Evolutionary conservation across 2,329 filamentous ascomycete genomes (phyloP).

Genomic region (Apiospora kogelbergensis): DNA sequence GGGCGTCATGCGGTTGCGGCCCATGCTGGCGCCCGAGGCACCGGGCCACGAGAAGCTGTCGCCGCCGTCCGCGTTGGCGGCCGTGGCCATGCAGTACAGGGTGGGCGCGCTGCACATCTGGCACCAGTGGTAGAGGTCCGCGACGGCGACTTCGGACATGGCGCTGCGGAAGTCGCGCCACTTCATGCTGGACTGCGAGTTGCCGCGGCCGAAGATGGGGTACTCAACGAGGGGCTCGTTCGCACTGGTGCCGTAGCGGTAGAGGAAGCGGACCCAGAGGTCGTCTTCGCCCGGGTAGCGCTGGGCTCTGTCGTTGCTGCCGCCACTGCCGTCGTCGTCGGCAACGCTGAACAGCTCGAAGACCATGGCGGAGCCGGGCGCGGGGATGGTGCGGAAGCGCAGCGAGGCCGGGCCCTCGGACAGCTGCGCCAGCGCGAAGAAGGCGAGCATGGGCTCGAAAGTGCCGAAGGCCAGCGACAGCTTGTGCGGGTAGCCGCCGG

Average conservation of each 20-base stretch:
- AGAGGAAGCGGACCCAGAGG: constrained; percentile 56
- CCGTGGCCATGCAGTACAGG: constrained; percentile 37
- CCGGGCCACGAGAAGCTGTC: neutral
- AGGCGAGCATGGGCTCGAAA: constrained; percentile 54
- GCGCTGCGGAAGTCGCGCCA: constrained; percentile 38
- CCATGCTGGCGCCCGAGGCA: neutral
- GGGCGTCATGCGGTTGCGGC: constrained; percentile 29
- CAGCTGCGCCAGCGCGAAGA: constrained; percentile 51
- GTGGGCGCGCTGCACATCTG: constrained; percentile 36
- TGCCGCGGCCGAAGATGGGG: constrained; percentile 40
- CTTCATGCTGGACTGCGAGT: constrained; percentile 32
- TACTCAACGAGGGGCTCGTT: constrained; percentile 35
- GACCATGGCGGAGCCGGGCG: constrained; percentile 72
- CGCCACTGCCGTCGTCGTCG: constrained; percentile 17
- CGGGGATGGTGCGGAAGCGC: constrained; percentile 50
- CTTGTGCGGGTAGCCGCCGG: constrained; percentile 40
- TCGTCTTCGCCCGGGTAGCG: constrained; percentile 33
- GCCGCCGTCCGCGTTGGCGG: constrained; percentile 11
- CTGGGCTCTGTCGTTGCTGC: neutral
- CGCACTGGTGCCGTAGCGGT: constrained; percentile 47
- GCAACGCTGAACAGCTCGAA: constrained; percentile 64
- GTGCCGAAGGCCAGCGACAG: constrained; percentile 55
- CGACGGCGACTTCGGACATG: constrained; percentile 37
- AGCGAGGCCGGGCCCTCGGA: constrained; percentile 50
- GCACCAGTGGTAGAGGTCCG: constrained; percentile 42